Evolutionary conservation across 257 asterid species (phyloP), one percentile per base, ranked within the genome.

Genomic region (Scutellaria baicalensis): DNA sequence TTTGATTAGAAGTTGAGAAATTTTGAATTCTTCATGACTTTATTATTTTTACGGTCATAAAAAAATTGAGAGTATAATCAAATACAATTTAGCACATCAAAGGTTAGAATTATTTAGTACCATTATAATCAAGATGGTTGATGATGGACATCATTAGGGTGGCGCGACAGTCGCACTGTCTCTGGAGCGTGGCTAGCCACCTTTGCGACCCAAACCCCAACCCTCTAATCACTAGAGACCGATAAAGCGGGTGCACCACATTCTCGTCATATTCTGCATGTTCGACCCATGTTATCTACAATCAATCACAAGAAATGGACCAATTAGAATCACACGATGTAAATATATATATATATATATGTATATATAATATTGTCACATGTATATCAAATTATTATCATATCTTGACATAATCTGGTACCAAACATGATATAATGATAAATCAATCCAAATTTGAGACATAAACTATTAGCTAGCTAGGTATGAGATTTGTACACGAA

Each of bases 191-290:
- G 55, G 97, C 91, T 0, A 93, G 59, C 99, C 99, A 93, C 23
- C 97, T 40, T 16, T 78, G 93, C 0, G 97, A 93, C 3, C 99
- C 98, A 40, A 94, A 94, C 6, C 96, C 99, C 91, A 94, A 83
- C 6, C 99, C 96, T 1, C 95, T 75, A 2, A 79, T 65, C 48
- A 93, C 69, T 57, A 84, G 23, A 12, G 91, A 77, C 23, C 92
- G 89, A 68, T 89, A 93, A 58, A 89, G 84, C 62, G 86, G 88
- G 84, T 93, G 99, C 33, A 91, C 82, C 0, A 43, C 66, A 1
- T 82, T 77, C 66, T 93, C 96, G 12, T 93, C 96, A n/a, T 89
- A 93, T 55, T 93, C 96, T 0, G 84, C 79, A 66, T 93, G 99
- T 55, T 93, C 99, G 6, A 93, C 83, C 97, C 97, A 93, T 11